Evolutionary conservation across 2,329 filamentous ascomycete genomes (phyloP).

Genomic region (Boeremia lycopersici): DNA sequence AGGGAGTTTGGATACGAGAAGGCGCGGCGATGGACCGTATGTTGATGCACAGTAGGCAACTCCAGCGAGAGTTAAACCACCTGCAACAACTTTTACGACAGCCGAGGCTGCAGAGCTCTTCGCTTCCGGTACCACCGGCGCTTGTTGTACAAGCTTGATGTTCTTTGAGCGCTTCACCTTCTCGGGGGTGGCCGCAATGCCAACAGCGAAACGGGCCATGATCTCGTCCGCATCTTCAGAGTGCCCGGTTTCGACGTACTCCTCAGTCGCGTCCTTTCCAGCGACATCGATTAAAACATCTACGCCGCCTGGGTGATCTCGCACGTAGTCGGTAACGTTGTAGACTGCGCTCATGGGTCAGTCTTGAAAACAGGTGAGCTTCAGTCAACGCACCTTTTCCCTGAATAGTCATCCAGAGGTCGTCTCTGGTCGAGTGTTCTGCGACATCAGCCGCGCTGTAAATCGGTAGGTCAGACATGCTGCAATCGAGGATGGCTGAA

Average conservation of each 20-base stretch:
- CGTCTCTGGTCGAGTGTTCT: slow-evolving; percentile 55
- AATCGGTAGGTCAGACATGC: slow-evolving; percentile 21
- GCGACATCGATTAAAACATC: slow-evolving; percentile 51
- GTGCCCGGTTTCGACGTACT: slow-evolving; percentile 54
- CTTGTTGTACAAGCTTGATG: slow-evolving; percentile 48
- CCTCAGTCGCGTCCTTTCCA: slow-evolving; percentile 51
- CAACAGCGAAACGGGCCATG: slow-evolving; percentile 45
- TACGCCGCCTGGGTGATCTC: slow-evolving; percentile 61
- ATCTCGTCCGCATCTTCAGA: slow-evolving; percentile 54
- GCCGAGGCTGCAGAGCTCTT: slow-evolving; percentile 12
- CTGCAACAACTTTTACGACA: slow-evolving; percentile 14
- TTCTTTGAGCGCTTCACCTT: slow-evolving; percentile 33
- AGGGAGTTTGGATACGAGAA: slow-evolving; percentile 14
- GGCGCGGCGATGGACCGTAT: slow-evolving; percentile 15
- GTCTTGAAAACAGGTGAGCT: not conserved
- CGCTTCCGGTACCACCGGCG: not conserved
- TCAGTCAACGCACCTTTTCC: slow-evolving; percentile 44
- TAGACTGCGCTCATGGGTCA: slow-evolving; percentile 54
- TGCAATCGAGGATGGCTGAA: not conserved
- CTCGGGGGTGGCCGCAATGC: slow-evolving; percentile 18
- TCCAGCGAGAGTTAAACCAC: slow-evolving; percentile 17
- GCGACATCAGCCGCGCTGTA: slow-evolving; percentile 52
- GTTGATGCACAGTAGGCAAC: slow-evolving; percentile 18
- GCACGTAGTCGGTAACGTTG: slow-evolving; percentile 62
- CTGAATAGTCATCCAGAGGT: slow-evolving; percentile 62